Percentiles rank a stretch among this genome's conserved stretches.
Conservation (phyloP, 805 yeast species). For the Danielozyma ontarioensis region DNA sequence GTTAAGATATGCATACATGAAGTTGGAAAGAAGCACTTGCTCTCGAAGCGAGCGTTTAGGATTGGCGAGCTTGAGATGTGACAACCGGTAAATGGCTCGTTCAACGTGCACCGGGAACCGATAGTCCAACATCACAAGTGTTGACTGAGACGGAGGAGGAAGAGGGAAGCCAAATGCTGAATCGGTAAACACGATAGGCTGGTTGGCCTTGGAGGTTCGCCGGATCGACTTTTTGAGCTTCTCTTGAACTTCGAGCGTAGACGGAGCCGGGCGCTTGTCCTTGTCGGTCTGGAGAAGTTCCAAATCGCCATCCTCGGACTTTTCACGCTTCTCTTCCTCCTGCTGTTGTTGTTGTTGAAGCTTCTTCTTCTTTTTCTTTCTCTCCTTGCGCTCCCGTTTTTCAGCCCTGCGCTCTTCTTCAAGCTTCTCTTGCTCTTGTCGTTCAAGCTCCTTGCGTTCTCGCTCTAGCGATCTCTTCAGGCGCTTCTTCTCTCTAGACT, state of each 20-base stretch:
- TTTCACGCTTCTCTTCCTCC: conserved; percentile 5
- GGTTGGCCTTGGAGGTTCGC: conserved; percentile 38
- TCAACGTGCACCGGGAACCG: conserved; percentile 94
- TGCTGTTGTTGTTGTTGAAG: no score
- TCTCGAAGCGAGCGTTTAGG: conserved; percentile 87
- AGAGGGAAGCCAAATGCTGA: conserved; percentile 86
- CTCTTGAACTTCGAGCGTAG: conserved; percentile 39
- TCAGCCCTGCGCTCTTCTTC: not conserved
- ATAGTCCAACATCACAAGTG: conserved; percentile 74
- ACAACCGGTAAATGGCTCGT: conserved; percentile 87
- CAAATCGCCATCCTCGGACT: conserved; percentile 5
- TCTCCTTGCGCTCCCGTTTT: conserved; percentile 3
- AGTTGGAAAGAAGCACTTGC: conserved; percentile 88
- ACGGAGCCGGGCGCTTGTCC: conserved; percentile 21
- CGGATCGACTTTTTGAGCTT: conserved; percentile 37
- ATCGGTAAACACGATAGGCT: conserved; percentile 52
- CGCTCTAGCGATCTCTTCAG: not conserved
- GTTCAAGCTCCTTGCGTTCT: not conserved
- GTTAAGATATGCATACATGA: conserved; percentile 96
- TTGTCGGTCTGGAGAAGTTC: conserved; percentile 3
- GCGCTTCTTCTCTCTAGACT: conserved; percentile 1
- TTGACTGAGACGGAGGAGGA: conserved; percentile 74
- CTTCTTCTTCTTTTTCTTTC: conserved; percentile 6
- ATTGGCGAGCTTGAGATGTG: conserved; percentile 91
- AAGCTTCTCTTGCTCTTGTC: not conserved